Conservation (phyloP, 768 basidiomycete genomes). For the Cystobasidium ongulense region DNA sequence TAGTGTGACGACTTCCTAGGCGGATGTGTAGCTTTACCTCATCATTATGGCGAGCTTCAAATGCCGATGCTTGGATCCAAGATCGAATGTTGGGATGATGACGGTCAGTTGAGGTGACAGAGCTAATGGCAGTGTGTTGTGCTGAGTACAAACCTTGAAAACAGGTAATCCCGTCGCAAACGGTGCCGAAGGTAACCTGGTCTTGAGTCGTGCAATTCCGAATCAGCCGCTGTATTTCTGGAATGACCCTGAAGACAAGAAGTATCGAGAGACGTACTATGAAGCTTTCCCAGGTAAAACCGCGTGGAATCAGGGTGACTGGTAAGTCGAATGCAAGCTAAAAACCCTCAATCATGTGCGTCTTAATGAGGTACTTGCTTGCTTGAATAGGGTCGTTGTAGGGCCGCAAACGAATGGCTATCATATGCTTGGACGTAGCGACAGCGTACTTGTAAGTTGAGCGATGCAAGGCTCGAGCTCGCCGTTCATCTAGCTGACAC, state of each 20-base stretch:
- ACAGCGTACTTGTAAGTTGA: neutral
- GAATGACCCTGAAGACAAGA: neutral
- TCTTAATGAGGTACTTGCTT: too few species aligned
- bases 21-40: neutral
- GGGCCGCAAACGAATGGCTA: neutral
- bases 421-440: neutral
- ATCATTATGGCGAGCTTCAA: constrained; percentile 7
- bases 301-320: constrained; percentile 1
- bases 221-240: constrained; percentile 1
- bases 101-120: neutral
- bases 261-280: neutral
- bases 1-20: neutral
- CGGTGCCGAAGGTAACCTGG: neutral
- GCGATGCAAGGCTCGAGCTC: neutral
- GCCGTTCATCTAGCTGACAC: neutral
- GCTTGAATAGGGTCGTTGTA: neutral
- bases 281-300: neutral
- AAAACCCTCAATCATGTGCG: too few species aligned
- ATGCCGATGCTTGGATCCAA: neutral
- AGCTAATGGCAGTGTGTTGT: neutral
- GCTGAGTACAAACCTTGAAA: neutral
- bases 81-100: constrained; percentile 1
- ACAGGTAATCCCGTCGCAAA: neutral
- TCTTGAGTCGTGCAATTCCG: neutral
- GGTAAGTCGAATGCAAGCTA: neutral